Conservation (phyloP, 345 rosid species). For the Syzygium grande region DNA sequence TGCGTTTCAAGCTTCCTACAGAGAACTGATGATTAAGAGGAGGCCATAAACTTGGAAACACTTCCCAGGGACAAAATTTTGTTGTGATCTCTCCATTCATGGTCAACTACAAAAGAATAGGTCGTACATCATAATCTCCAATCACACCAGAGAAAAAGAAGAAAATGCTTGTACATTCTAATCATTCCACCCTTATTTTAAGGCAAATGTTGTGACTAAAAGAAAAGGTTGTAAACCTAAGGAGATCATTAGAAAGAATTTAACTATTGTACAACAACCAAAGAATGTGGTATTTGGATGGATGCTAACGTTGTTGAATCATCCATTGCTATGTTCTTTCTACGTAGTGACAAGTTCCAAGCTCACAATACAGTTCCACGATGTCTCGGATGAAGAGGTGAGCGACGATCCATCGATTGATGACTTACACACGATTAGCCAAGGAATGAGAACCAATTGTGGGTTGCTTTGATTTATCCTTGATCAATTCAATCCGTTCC, state of each 20-base stretch:
- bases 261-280: not conserved
- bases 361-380: constrained; percentile 6
- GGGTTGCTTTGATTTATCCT: constrained; percentile 9
- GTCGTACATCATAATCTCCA: not conserved
- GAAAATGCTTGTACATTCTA: not conserved
- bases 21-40: not conserved
- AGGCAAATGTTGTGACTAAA: not conserved
- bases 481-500: constrained; percentile 29
- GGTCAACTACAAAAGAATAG: not conserved
- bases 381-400: not conserved
- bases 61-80: not conserved
- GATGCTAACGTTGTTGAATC: not conserved
- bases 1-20: not conserved
- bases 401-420: not conserved
- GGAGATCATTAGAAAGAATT: not conserved
- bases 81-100: not conserved
- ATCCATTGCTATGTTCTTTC: not conserved
- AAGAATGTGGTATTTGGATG: not conserved
- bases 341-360: not conserved
- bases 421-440: not conserved
- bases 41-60: not conserved
- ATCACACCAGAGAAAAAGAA: not conserved
- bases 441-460: constrained; percentile 2
- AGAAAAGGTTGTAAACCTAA: not conserved
- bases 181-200: not conserved